A percentile compares a stretch with the other conserved stretches of the same genome.
phyloP scores from a whole-genome alignment of 1,139 yeast species.

The Suhomyces bribrorum region DNA sequence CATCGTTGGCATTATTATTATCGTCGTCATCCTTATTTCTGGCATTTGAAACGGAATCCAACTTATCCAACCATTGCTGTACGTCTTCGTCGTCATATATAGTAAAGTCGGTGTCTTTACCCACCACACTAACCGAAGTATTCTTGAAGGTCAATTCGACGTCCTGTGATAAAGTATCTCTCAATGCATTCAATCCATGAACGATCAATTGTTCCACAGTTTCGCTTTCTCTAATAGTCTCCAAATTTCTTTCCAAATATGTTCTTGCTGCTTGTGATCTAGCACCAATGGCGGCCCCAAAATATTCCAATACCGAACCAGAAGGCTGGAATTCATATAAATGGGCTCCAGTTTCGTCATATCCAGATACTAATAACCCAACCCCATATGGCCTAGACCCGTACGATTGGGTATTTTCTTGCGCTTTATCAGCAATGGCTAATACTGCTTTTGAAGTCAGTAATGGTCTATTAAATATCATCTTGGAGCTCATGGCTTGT shows the following conservation, averaged over 20 bases:
- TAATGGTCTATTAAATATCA: constrained; percentile 87
- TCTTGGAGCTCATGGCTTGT: constrained; percentile 84
- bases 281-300: constrained; percentile 96
- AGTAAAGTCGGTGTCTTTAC: constrained; percentile 71
- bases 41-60: constrained; percentile 60
- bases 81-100: constrained; percentile 86
- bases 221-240: constrained; percentile 58
- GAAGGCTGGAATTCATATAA: constrained; percentile 94
- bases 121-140: constrained; percentile 90
- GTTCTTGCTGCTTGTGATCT: constrained; percentile 98
- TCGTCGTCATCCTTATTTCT: constrained; percentile 48
- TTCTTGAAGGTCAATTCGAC: constrained; percentile 82
- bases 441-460: constrained; percentile 82
- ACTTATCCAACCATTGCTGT: constrained; percentile 71
- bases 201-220: constrained; percentile 74
- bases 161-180: constrained; percentile 94
- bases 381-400: constrained; percentile 98
- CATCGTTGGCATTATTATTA: constrained; percentile 37
- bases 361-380: constrained; percentile 88
- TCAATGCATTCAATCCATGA: constrained; percentile 86
- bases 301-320: constrained; percentile 88
- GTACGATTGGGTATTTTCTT: constrained; percentile 90
- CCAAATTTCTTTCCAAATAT: constrained; percentile 83
- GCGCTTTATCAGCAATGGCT: constrained; percentile 94
- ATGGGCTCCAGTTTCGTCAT: constrained; percentile 93